Evolutionary conservation across 2,329 filamentous ascomycete species (phyloP), one percentile per base, ranked within the genome.

Genomic region (Amesomyces nigricolor): DNA sequence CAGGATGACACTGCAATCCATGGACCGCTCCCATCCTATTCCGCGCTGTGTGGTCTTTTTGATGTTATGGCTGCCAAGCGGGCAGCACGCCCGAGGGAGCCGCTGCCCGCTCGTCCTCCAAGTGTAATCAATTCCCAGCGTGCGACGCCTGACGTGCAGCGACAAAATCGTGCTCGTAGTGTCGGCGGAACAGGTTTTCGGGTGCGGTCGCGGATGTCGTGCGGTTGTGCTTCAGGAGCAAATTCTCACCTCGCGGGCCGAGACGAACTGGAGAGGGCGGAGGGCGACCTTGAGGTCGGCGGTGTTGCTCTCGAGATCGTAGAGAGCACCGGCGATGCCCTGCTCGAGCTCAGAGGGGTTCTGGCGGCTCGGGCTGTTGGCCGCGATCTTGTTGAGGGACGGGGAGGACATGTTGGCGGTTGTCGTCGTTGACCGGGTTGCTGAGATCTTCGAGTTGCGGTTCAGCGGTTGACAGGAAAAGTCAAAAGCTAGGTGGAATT

Each of bases 261-360:
- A 95, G 76, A 95, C 89, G 79, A 99, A 91, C 85, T 99, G 94
- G 79, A 99, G 87, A 77, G 94, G 94, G 74, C 94, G 88, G 74
- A 99, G 88, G 69, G 91, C 88, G 72, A 84, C 85, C 88, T 92
- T 95, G 80, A 99, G 89, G 80, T 99, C 94, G 76, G 91, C 82
- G 73, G 94, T 96, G 87, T 96, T 96, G 82, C 86, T 91, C 90
- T 99, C 94, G 79, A 99, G 89, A 74, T 99, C 94, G 83, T 88
- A 95, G 66, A 99, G 89, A 80, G 94, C 94, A 79, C 87, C 88
- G 75, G 94, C 94, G 76, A 99, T 95, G 83, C 81, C 89, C 78
- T 83, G 86, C 89, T 99, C 94, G 70, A 97, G 87, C 87, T 99
- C 94, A 68, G 90, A 95, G 69, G 94, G 94, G 80, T 87, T 95